phyloP scores from a whole-genome alignment of 169 alveolate species.

The Eimeria acervulina region DNA sequence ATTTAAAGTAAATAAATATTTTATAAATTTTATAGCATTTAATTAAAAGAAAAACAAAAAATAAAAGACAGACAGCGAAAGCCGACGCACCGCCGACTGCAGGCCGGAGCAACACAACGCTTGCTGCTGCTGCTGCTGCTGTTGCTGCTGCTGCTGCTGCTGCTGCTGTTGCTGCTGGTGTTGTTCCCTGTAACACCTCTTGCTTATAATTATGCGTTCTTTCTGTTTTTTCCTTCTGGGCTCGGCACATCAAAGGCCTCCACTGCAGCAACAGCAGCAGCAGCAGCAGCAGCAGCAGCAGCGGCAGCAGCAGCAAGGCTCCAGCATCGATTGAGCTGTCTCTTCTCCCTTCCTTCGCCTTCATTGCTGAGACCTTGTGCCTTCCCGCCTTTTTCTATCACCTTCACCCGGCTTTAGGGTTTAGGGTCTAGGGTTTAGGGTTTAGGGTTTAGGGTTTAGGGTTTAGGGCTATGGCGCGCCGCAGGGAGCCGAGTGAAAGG shows the following conservation, averaged over 20 bases:
- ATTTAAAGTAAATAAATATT: no score
- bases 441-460: constrained; percentile 31
- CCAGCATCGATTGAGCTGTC: constrained; percentile 5
- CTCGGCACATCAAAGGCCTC: background rate
- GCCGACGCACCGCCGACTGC: no score
- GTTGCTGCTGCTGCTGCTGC: no score
- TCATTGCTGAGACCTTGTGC: background rate
- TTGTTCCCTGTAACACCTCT: no score
- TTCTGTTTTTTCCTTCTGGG: background rate
- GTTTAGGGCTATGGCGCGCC: constrained; percentile 47
- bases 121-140: no score
- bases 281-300: constrained; percentile 39
- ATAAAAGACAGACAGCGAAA: no score
- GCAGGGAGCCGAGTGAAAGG: constrained; percentile 45
- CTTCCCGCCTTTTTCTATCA: background rate
- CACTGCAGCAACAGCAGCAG: constrained; percentile 7
- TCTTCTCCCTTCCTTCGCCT: background rate
- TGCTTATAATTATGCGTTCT: no score
- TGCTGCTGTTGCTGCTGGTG: no score
- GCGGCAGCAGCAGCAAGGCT: background rate
- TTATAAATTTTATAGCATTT: no score
- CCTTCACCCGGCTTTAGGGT: background rate
- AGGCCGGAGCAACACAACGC: no score
- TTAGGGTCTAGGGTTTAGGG: constrained; percentile 35
- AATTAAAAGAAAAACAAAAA: no score